Evolutionary conservation across 805 yeast species (phyloP), one percentile per base, ranked within the genome.

Genomic region (Candida parachauliodes): DNA sequence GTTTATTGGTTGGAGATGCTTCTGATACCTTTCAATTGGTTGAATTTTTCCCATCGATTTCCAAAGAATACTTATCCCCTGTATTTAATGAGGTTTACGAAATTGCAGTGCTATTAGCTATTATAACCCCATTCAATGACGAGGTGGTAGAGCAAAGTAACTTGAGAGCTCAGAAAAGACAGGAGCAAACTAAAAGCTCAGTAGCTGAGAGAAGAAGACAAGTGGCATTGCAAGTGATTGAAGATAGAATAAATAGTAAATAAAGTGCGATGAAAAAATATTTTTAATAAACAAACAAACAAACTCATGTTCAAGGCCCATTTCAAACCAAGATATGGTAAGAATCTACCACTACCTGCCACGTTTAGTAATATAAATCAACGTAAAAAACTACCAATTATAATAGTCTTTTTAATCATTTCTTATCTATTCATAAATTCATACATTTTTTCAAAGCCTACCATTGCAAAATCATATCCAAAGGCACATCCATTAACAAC

Each of bases 21-120:
- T 81, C 93, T 0, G 96, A 89, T 48, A 83, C 91, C 1, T 89
- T 89, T 66, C 79, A 85, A 39, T 70, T 89, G 44, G 80, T 81
- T 22, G 82, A 83, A 49, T 87, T 89, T 56, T 89, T 89, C 77
- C 97, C 97, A 1, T 77, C 70, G 33, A 54, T 74, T 1, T 24
- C 74, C 2, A 76, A 77, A 39, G 74, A 77, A 2, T 44, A 72
- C 18, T 55, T 87, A 33, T 64, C 67, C 23, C 76, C 79, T 1
- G 48, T 79, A 0, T 79, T 81, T 43, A 55, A 65, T 36, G 47
- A 49, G 12, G 24, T 57, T 9, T 65, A 68, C 49, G 67, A 63
- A 32, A 37, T 57, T n/a, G 41, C 56, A 15, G 69, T 62, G 23
- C 52, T 63, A 28, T 47, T 79, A 14, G 75, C 77, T 3, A 28